Percentiles rank a stretch among this genome's conserved stretches.
phyloP scores from a whole-genome alignment of 495 filamentous ascomycete species.

The Geoglossum glabrum region DNA sequence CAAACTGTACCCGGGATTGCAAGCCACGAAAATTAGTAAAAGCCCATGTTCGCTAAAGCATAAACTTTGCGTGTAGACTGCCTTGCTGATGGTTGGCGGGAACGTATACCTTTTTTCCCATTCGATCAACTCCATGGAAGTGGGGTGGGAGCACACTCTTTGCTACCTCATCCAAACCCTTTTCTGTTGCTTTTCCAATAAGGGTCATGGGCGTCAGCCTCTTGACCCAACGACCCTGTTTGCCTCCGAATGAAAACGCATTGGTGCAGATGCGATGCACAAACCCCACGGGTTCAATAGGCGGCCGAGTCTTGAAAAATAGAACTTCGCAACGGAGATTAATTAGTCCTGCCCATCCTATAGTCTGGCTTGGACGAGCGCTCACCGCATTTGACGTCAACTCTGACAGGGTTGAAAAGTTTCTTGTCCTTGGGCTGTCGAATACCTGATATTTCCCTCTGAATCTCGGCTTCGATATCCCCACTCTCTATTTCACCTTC shows the following conservation, averaged over 20 bases:
- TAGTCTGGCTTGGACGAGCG: background rate
- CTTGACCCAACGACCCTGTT: constrained; percentile 57
- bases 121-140: constrained; percentile 34
- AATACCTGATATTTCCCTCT: constrained; percentile 51
- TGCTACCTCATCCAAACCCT: constrained; percentile 53
- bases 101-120: constrained; percentile 1
- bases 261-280: constrained; percentile 58
- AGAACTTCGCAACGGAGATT: constrained; percentile 24
- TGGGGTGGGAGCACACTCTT: constrained; percentile 45
- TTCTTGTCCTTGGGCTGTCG: constrained; percentile 26
- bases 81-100: background rate
- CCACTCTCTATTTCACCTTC: constrained; percentile 12
- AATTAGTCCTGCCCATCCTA: constrained; percentile 5
- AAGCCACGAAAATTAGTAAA: background rate
- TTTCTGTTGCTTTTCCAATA: constrained; percentile 59
- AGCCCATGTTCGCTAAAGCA: background rate
- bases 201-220: constrained; percentile 62
- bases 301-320: constrained; percentile 41
- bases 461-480: constrained; percentile 72
- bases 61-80: background rate
- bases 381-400: constrained; percentile 62
- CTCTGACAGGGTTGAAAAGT: constrained; percentile 40
- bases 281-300: constrained; percentile 64
- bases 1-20: constrained; percentile 38
- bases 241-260: constrained; percentile 26